Base-by-base conservation (phyloP, 192 early-diverging fungal species). In the Funneliformis mosseae region DNA sequence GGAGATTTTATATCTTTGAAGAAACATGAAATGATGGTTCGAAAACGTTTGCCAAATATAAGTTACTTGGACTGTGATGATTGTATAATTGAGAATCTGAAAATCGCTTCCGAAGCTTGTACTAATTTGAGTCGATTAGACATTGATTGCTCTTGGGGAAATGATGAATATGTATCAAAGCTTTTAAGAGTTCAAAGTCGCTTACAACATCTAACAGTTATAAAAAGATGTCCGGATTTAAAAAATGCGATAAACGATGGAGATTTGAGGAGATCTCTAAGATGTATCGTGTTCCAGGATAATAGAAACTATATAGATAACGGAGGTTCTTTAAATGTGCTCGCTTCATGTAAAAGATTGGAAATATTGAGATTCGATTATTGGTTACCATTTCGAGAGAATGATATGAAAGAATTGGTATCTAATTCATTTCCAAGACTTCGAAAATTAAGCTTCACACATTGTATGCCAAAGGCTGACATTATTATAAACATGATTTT, bases 81-180 rank as follows among this genome's bases (percentile, higher is more conserved):
- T 73, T 73, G 71, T 1, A 33, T 73, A n/a, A 21, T 45, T 28
- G 9, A 25, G 12, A 73, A 73, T 39, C n/a, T 73, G 27, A 10
- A 0, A 23, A 16, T 73, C 6, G 45, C 45, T 23, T 50, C 45
- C 10, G 23, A 46, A n/a, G 5, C 48, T 50, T 45, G 43, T 48
- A 73, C 46, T 12, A 73, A 45, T 48, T 39, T 73, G 11, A 14
- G 0, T 6, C 21, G 45, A 33, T 73, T 73, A 73, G 45, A 45
- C 25, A 73, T 73, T 28, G 71, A 73, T 41, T 73, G 71, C 16
- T 73, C 71, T 48, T 73, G 71, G 71, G 25, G 27, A 14, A 73
- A 73, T 73, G 71, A 73, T 73, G 41, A 1, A 46, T 10, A 45
- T 33, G 25, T 27, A 73, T 27, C 25, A 9, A 27, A 14, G 48